Percentiles rank a stretch among this genome's conserved stretches.
phyloP scores from a whole-genome alignment of 208 protist genomes.

The Eutreptiella sp. region DNA sequence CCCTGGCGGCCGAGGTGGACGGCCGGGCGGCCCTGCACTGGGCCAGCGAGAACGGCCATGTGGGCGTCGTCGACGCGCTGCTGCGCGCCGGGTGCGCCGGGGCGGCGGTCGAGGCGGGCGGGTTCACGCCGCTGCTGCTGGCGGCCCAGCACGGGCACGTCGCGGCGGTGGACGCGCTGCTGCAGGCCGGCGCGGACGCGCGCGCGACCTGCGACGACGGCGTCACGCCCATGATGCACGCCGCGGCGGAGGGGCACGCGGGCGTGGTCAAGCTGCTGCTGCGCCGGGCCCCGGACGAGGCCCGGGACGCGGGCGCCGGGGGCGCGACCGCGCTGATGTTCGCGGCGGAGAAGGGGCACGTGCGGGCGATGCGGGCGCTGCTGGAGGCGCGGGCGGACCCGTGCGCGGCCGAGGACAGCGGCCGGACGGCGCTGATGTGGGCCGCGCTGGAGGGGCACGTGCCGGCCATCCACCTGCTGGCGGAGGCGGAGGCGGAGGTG shows the following conservation, averaged over 20 bases:
- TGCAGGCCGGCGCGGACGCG: background rate
- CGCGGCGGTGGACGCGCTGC: background rate
- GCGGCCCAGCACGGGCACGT: background rate
- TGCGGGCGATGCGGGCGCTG: background rate
- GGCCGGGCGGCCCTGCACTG: too few species aligned
- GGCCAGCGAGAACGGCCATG: too few species aligned
- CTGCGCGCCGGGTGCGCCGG: too few species aligned
- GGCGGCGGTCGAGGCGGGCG: too few species aligned
- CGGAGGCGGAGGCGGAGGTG: background rate
- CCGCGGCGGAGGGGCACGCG: background rate
- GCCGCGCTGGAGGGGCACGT: background rate
- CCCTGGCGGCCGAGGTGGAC: too few species aligned
- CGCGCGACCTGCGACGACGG: background rate
- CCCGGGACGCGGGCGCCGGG: background rate
- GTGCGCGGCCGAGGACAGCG: background rate
- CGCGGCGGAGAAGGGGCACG: background rate
- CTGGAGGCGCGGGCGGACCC: background rate
- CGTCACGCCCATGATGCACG: slow-evolving; percentile 4
- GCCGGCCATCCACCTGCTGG: background rate
- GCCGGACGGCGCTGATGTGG: background rate
- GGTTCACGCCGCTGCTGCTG: background rate
- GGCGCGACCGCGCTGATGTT: background rate
- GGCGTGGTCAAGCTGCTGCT: background rate
- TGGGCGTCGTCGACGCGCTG: too few species aligned
- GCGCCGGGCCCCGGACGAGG: background rate